Evolutionary conservation across 2,329 filamentous ascomycete species (phyloP).

Genomic region (Alternaria dauci): DNA sequence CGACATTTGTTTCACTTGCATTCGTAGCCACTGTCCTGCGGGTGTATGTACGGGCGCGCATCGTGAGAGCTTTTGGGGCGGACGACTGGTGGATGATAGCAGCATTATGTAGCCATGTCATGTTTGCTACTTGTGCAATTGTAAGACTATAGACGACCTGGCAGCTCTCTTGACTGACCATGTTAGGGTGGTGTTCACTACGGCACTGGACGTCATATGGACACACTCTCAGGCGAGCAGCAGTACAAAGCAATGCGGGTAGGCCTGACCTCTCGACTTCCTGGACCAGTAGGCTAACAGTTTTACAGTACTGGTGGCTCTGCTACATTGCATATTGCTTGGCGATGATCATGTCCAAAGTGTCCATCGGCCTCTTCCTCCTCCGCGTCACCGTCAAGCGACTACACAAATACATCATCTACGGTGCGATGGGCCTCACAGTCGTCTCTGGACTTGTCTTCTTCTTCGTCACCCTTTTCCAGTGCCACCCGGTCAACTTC

Average conservation of each 20-base stretch:
- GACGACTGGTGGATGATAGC: constrained; percentile 47
- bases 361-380: constrained; percentile 47
- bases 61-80: constrained; percentile 52
- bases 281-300: neutral
- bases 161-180: neutral
- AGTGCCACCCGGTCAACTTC: constrained; percentile 59
- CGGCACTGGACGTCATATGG: constrained; percentile 46
- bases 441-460: constrained; percentile 51
- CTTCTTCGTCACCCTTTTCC: constrained; percentile 60
- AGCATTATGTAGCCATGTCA: constrained; percentile 38
- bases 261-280: constrained; percentile 3
- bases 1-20: constrained; percentile 53
- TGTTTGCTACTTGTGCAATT: constrained; percentile 44
- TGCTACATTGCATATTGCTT: constrained; percentile 47
- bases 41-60: constrained; percentile 52
- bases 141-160: neutral
- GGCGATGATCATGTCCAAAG: constrained; percentile 45
- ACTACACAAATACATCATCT: constrained; percentile 49
- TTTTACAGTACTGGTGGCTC: constrained; percentile 45
- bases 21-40: constrained; percentile 50
- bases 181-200: constrained; percentile 34
- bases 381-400: constrained; percentile 43
- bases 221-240: constrained; percentile 29
- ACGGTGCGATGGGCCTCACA: constrained; percentile 45
- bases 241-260: constrained; percentile 43